Evolutionary conservation across 345 rosid species (phyloP), one percentile per base, ranked within the genome.

Genomic region (Passiflora organensis): DNA sequence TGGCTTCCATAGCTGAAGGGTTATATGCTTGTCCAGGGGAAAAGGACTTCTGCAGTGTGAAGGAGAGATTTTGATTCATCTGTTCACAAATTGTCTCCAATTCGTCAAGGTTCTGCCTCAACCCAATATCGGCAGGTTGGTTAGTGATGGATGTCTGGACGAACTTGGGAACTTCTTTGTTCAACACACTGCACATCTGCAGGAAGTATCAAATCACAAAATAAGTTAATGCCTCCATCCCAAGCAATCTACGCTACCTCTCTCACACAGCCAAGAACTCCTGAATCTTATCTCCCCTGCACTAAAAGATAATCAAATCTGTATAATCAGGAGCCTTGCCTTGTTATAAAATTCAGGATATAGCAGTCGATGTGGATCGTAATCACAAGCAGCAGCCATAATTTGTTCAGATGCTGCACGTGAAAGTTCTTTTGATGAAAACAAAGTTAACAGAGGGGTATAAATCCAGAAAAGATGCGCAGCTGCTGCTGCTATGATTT

Each of bases 371-470:
- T 68, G 85, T 17, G 80, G 71, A 64, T 82, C 69, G 67, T 73
- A 64, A 61, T 81, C 85, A 65, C 71, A 74, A 57, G 82, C 82
- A 68, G 81, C 77, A n/a, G 64, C 65, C 13, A 34, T 53, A 46
- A 81, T 67, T 67, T 93, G 91, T 62, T 81, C 87, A 9, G 82
- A 25, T 44, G 82, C 99, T 89, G 79, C 68, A 66, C 51, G 46
- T 22, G 15, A 43, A 47, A 32, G 20, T 47, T 32, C 60, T 17
- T 13, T 44, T 32, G 6, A 44, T 1, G 38, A 46, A 41, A 15
- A 41, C 43, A 41, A 41, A 15, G 13, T 2, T 41, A 6, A 9
- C n/a, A n/a, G n/a, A n/a, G n/a, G n/a, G n/a, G n/a, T n/a, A n/a
- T n/a, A n/a, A n/a, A n/a, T n/a, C n/a, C n/a, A n/a, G n/a, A n/a